Percentiles rank a stretch among this genome's conserved stretches.
Evolutionary conservation across 139 green algal genomes (phyloP).

Genomic region (Ettlia oleoabundans): DNA sequence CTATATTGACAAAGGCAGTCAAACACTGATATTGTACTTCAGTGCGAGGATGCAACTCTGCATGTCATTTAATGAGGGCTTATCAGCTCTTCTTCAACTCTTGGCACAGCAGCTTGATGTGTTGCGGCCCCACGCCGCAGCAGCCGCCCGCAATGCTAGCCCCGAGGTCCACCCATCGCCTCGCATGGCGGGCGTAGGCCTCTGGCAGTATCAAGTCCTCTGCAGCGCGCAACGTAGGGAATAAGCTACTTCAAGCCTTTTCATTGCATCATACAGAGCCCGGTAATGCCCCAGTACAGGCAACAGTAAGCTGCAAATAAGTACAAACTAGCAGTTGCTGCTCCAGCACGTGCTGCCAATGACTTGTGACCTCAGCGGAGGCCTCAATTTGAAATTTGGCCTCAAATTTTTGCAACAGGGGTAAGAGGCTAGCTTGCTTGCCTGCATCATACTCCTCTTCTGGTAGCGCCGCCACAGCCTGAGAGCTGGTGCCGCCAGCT

Average conservation of each 20-base stretch:
- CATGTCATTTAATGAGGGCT: too few species aligned
- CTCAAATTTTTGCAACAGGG: too few species aligned
- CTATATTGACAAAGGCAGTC: too few species aligned
- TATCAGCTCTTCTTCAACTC: too few species aligned
- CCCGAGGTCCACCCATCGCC: conserved; percentile 43
- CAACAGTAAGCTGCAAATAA: too few species aligned
- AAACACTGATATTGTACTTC: background rate
- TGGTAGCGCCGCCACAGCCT: background rate
- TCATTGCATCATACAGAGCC: too few species aligned
- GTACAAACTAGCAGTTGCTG: too few species aligned
- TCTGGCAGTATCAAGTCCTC: conserved; percentile 49
- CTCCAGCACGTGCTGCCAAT: too few species aligned
- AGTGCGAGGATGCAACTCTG: background rate
- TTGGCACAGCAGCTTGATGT: conserved; percentile 46
- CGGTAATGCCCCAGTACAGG: too few species aligned
- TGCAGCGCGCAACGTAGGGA: conserved; percentile 11
- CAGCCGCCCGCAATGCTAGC: conserved; percentile 68
- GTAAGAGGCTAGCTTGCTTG: too few species aligned
- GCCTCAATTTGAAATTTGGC: too few species aligned
- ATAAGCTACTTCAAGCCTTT: background rate
- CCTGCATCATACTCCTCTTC: conserved; percentile 30
- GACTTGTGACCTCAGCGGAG: too few species aligned
- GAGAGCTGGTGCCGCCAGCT: conserved; percentile 12
- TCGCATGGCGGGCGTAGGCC: conserved; percentile 54
- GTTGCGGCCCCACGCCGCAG: conserved; percentile 63